A percentile compares a stretch with the other conserved stretches of the same genome.
These are phyloP conservation scores for Zalaria sp. DNA, from an alignment of 2,329 filamentous ascomycete genomes.

Conservation along the genomic window DNA sequence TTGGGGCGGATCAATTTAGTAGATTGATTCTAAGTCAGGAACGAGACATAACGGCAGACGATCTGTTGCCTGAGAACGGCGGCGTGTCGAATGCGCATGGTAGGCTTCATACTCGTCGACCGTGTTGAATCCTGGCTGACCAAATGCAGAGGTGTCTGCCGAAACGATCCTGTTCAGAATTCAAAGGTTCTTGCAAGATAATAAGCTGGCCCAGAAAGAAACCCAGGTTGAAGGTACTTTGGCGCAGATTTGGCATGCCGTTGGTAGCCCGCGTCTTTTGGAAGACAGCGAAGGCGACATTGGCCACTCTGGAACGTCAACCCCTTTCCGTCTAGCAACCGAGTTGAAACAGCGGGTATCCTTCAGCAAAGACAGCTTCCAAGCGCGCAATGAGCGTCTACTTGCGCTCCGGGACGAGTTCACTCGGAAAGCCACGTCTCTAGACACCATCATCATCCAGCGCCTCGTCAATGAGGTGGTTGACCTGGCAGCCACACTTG, in stretches of 20 bases:
- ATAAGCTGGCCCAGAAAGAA: too few relatives aligned
- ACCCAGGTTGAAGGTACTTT: too few relatives aligned
- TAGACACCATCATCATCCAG: constrained; percentile 5
- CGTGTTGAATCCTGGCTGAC: background rate
- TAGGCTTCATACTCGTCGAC: background rate
- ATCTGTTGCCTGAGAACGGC: background rate
- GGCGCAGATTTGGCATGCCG: too few relatives aligned
- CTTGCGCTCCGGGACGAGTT: constrained; percentile 2
- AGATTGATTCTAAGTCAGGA: constrained; percentile 9
- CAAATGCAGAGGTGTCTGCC: constrained; percentile 11
- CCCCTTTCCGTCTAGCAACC: too few relatives aligned
- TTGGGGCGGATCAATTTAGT: constrained; percentile 26
- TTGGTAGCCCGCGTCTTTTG: too few relatives aligned
- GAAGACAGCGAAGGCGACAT: too few relatives aligned
- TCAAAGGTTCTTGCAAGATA: background rate
- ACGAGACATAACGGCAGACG: background rate
- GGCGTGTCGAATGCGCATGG: constrained; percentile 5
- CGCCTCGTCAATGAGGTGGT: constrained; percentile 9
- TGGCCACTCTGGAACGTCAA: too few relatives aligned
- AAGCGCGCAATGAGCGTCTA: constrained; percentile 2
- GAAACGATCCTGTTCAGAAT: constrained; percentile 20
- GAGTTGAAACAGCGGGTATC: background rate
- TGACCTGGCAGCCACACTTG: constrained; percentile 10
- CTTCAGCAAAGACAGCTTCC: background rate
- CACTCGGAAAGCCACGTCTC: constrained; percentile 1